Base-by-base conservation (phyloP, 1,284 basidiomycete species). In the Mycena sp. region DNA sequence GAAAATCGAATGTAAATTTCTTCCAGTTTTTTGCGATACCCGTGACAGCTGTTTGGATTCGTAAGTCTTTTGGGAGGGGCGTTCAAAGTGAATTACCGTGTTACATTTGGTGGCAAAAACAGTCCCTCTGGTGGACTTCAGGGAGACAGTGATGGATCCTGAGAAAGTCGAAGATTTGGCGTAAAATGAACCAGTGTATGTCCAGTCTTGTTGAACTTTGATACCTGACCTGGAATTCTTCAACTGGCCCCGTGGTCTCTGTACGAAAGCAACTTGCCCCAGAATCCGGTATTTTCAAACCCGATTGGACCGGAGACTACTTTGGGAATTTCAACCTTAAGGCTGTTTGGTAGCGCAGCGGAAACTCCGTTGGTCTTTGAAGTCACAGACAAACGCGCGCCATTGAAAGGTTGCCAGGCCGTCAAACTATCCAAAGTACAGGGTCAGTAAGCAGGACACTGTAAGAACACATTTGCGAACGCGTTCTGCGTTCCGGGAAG, bases 151-250 rank as follows among this genome's bases (percentile, higher is more conserved):
- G 55, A 79, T 67, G 19, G 72, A 50, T 4, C 76, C 76, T 3
- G 61, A 70, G 63, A 76, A 78, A 6, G 68, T 26, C 12, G 57
- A 83, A 6, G 80, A 67, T 63, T 83, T 85, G 69, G 85, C 88
- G 72, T 81, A 89, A 70, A 92, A 87, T 0, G 88, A 90, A 0
- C 85, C 87, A 16, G 80, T 83, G 74, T 92, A 92, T 1, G 81
- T 86, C 78, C 84, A 86, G 1, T 79, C 75, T 0, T 82, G 72
- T 50, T 86, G 77, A 26, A 92, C 83, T 52, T 86, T 87, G 73
- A 92, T 89, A 17, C 89, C 89, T 90, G 64, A 46, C 30, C 16
- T 44, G 50, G 7, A 52, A 16, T 29, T 37, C 5, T 37, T 1
- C 17, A 41, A 55, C 32, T 12, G 44, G 54, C 40, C 6, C 19